Evolutionary conservation across 73 alveolate genomes (phyloP), one percentile per base, ranked within the genome.

Genomic region (Paramecium sexaurelia): DNA sequence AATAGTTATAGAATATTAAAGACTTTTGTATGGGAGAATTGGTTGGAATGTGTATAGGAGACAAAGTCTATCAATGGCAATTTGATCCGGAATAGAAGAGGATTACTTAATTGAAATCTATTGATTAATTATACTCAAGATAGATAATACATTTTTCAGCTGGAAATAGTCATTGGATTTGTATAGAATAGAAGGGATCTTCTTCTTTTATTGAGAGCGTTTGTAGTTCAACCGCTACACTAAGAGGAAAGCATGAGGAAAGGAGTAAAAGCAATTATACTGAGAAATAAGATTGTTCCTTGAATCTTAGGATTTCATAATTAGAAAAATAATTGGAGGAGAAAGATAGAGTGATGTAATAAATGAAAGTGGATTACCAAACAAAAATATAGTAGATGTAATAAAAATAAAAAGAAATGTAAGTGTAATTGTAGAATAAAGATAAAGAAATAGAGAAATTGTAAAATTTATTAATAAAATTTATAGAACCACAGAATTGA

Each of bases 221-320:
- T 26, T 61, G 47, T 29, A 61, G 47, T 61, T 61, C 83, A 10
- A 61, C 83, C 17, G 26, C 83, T 26, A 61, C 83, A 3, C 43
- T 73, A 0, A 73, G 87, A 7, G 57, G 87, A 7, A 73, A 73
- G 13, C 66, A 39, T 36, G 87, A 73, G 26, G 87, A 73, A 20
- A 73, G 87, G 13, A 73, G 87, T 17, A 73, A 39, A 73, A 73
- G 87, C 57, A 73, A 73, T 73, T 73, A 36, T 17, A 36, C 26
- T 19, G 87, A 73, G 11, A 73, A 39, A 32, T 2, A 39, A 22
- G 66, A 73, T 73, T 9, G 43, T 3, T 10, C 27, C 26, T 11
- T 26, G 39, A 29, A 11, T 61, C 5, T 17, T 3, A 39, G 17
- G 11, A 73, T 73, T 36, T 73, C 13, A 19, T 7, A 73, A 73